A percentile compares a stretch with the other conserved stretches of the same genome.
Evolutionary conservation across 345 rosid species (phyloP).

Genomic region (Arabidopsis suecica): DNA sequence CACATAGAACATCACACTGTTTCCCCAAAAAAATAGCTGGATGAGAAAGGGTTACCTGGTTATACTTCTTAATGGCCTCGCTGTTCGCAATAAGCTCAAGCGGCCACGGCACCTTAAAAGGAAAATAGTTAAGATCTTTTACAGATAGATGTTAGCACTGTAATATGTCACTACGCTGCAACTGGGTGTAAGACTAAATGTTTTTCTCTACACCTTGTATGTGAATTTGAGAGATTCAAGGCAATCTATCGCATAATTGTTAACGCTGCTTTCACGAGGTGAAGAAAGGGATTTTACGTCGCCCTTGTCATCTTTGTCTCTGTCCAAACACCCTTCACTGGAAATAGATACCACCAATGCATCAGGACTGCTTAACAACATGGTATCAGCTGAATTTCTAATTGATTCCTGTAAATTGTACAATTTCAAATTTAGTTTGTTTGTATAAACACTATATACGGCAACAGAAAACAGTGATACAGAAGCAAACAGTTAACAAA

Average conservation of each 20-base stretch:
- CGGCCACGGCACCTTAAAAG: slow-evolving; percentile 92
- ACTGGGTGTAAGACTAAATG: slow-evolving; percentile 31
- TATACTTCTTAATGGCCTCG: slow-evolving; percentile 93
- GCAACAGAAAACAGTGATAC: slow-evolving; percentile 22
- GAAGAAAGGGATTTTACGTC: slow-evolving; percentile 51
- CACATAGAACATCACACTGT: slow-evolving; percentile 20
- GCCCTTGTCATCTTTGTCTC: slow-evolving; percentile 65
- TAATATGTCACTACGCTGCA: slow-evolving; percentile 25
- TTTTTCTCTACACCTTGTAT: slow-evolving; percentile 64
- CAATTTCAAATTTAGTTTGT: slow-evolving; percentile 16
- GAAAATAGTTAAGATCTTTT: background rate
- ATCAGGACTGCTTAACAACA: slow-evolving; percentile 79
- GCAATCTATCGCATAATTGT: slow-evolving; percentile 74
- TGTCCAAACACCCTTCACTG: slow-evolving; percentile 55
- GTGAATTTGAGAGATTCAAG: slow-evolving; percentile 81
- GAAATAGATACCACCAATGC: slow-evolving; percentile 76
- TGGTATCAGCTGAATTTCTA: slow-evolving; percentile 90
- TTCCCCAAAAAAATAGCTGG: slow-evolving; percentile 33
- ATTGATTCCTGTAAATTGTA: slow-evolving; percentile 77
- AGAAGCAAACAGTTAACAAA: slow-evolving; percentile 3
- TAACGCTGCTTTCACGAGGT: slow-evolving; percentile 54
- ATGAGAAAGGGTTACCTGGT: slow-evolving; percentile 64
- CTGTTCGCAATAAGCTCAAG: slow-evolving; percentile 91
- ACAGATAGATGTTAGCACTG: slow-evolving; percentile 20
- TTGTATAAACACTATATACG: slow-evolving; percentile 14